Conservation (phyloP, 495 filamentous ascomycete species). For the Penicillium parvum region DNA sequence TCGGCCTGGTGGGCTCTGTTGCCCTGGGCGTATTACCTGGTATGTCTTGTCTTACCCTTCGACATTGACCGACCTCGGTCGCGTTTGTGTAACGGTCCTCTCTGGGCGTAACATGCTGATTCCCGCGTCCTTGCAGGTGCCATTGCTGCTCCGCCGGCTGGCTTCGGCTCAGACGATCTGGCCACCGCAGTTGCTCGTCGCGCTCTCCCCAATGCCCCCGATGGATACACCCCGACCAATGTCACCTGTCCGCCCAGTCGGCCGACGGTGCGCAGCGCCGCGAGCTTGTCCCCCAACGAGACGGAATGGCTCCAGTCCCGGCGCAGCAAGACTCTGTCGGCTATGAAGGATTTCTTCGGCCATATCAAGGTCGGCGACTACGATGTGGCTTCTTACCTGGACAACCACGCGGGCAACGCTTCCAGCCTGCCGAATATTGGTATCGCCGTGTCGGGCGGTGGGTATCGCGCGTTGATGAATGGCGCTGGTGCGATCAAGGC, state of each 20-base stretch:
- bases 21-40: conserved; percentile 31
- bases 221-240: conserved; percentile 41
- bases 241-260: conserved; percentile 40
- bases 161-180: conserved; percentile 7
- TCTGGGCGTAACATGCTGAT: not conserved
- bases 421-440: conserved; percentile 60
- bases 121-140: conserved; percentile 9
- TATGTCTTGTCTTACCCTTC: conserved; percentile 20
- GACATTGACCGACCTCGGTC: too few relatives aligned
- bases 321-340: conserved; percentile 51
- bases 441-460: conserved; percentile 58
- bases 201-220: conserved; percentile 44
- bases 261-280: conserved; percentile 53
- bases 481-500: conserved; percentile 85
- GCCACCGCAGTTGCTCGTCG: conserved; percentile 15
- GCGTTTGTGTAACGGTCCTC: not conserved
- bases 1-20: conserved; percentile 16
- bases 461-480: conserved; percentile 83
- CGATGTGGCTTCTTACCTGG: conserved; percentile 68
- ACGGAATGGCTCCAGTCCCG: conserved; percentile 58
- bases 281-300: conserved; percentile 60
- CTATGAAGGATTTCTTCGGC: conserved; percentile 69
- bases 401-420: conserved; percentile 48
- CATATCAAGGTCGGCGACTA: conserved; percentile 71
- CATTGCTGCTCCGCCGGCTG: conserved; percentile 14